Base-by-base conservation (phyloP, 768 basidiomycete species). In the Lactarius vividus region DNA sequence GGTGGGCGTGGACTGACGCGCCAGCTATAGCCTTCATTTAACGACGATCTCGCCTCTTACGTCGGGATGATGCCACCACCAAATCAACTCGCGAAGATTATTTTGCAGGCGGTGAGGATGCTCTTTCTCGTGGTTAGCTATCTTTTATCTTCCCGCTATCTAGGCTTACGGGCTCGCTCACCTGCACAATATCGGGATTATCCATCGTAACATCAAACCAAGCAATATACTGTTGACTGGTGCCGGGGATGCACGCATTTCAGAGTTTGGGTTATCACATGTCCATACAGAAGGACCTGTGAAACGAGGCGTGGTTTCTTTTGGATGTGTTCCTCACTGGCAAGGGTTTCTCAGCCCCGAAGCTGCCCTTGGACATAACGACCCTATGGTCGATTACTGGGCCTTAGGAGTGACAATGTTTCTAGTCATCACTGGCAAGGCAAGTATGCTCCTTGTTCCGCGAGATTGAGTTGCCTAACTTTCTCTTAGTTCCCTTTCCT, bases 311-410 rank as follows among this genome's bases (percentile, higher is more conserved):
- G 28, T 11, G n/a, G 26, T 52, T 11, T 23, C 28, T 16, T 18
- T 59, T 28, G 16, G 39, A 15, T 52, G 54, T 26, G 37, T 35
- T 18, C n/a, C 49, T 3, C 58, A 46, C 5, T 52, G 42, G 18
- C 49, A 29, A 15, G 44, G 28, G 29, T 60, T 44, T 39, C 58
- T 49, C 44, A 35, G 64, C n/a, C 64, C 58, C 11, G 64, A 65
- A 37, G 57, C 49, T 18, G n/a, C 18, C n/a, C 20, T 26, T 44
- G 64, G 64, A 9, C 33, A 23, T 15, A 29, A 42, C 59, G 35
- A 65, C 53, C 58, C 52, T 23, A 65, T 60, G 59, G 26, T 60
- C 11, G 64, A 65, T 35, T 65, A 52, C 49, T 65, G 64, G 64
- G 46, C 64, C 39, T 52, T 65, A 28, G 64, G 64, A 9, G 49